A percentile compares a stretch with the other conserved stretches of the same genome.
Conservation (phyloP, 768 basidiomycete species). For the Hydnum rufescens region DNA sequence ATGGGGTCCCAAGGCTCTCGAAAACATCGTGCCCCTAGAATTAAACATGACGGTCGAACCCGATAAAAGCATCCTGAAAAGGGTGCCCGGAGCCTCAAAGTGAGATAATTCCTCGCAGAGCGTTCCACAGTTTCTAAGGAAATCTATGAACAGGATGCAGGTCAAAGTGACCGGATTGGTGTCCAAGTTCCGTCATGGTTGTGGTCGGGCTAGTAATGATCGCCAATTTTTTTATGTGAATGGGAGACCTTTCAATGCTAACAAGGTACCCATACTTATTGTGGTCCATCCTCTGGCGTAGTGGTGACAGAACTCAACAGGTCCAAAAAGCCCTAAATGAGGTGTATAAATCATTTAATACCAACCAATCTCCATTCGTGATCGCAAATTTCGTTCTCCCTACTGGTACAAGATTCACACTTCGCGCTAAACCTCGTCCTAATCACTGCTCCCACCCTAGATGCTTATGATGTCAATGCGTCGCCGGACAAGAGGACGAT, state of each 20-base stretch:
- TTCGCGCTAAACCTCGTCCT: not conserved
- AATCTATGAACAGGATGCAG: constrained; percentile 12
- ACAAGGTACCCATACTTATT: constrained; percentile 30
- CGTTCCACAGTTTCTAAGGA: no score
- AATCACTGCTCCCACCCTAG: constrained; percentile 21
- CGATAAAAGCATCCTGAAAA: constrained; percentile 20
- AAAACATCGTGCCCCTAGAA: constrained; percentile 54
- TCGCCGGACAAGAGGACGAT: constrained; percentile 95
- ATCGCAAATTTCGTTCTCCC: constrained; percentile 71
- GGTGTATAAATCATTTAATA: constrained; percentile 68
- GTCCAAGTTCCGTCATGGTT: constrained; percentile 59
- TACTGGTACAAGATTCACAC: constrained; percentile 31
- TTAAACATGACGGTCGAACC: constrained; percentile 46
- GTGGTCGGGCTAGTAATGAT: constrained; percentile 61
- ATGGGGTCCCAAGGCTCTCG: constrained; percentile 70
- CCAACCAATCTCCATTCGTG: constrained; percentile 57
- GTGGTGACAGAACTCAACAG: constrained; percentile 21
- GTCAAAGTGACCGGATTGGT: constrained; percentile 58
- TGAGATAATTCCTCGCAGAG: not conserved
- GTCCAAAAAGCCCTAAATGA: constrained; percentile 84
- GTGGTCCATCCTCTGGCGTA: not conserved
- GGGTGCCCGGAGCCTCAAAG: not conserved
- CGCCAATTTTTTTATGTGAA: constrained; percentile 89
- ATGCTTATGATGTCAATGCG: constrained; percentile 79
- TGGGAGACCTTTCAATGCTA: constrained; percentile 64